phyloP scores from a whole-genome alignment of 306 rosid genomes.

The Pterocarpus santalinus region DNA sequence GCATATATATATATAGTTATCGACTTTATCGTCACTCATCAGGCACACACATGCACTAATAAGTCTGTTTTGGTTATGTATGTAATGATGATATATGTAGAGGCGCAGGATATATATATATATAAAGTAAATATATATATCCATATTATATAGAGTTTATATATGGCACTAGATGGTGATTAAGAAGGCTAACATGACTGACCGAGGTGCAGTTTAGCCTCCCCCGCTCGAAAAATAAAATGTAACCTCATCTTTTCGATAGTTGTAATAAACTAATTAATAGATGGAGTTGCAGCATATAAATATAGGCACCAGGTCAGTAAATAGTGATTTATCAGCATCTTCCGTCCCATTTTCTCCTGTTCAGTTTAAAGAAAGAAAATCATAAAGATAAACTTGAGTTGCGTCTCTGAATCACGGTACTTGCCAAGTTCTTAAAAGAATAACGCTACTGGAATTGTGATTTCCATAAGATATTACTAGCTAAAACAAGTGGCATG shows the following conservation, averaged over 20 bases:
- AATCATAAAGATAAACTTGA: not conserved
- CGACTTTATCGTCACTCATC: not conserved
- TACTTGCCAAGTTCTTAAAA: not conserved
- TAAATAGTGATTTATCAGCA: constrained; percentile 7
- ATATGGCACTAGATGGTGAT: constrained; percentile 21
- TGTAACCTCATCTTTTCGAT: constrained; percentile 35
- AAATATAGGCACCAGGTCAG: not conserved
- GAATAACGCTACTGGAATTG: not conserved
- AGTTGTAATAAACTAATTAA: constrained; percentile 27
- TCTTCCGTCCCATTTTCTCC: not conserved
- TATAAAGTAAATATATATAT: constrained; percentile 21
- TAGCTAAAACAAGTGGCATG: constrained; percentile 9
- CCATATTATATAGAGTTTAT: constrained; percentile 34
- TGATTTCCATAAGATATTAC: not conserved
- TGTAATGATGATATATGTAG: constrained; percentile 29
- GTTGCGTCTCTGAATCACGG: too few species aligned
- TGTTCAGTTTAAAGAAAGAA: not conserved
- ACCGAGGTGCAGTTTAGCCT: constrained; percentile 38
- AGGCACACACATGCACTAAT: constrained; percentile 14
- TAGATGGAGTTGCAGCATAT: constrained; percentile 27
- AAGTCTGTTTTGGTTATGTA: constrained; percentile 40
- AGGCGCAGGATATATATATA: constrained; percentile 31
- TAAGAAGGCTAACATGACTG: constrained; percentile 50
- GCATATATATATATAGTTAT: not conserved
- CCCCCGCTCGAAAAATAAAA: not conserved